A percentile compares a stretch with the other conserved stretches of the same genome.
Conservation (phyloP, 2,329 filamentous ascomycete genomes). For the Didymella keratinophila region DNA sequence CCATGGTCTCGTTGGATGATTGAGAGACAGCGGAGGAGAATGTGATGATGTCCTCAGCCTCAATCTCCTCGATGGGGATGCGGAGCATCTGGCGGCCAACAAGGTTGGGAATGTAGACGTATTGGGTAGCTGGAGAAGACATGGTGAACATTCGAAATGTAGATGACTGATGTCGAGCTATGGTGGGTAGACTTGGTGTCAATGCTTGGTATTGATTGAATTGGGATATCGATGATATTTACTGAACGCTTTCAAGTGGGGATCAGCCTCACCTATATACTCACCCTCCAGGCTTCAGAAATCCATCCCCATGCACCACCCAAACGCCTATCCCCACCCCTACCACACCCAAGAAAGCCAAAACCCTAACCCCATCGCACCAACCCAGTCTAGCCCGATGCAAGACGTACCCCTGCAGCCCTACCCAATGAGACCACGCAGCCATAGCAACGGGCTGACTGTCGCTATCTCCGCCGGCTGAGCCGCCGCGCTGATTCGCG, state of each 20-base stretch:
- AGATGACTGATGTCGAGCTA: slow-evolving; percentile 10
- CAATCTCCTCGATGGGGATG: slow-evolving; percentile 40
- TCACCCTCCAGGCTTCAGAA: slow-evolving; percentile 10
- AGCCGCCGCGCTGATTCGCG: slow-evolving; percentile 31
- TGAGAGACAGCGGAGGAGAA: slow-evolving; percentile 24
- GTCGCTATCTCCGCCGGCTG: slow-evolving; percentile 19
- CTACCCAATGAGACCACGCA: slow-evolving; percentile 21
- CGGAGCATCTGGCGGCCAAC: slow-evolving; percentile 50
- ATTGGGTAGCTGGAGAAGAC: slow-evolving; percentile 43
- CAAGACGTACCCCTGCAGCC: slow-evolving; percentile 22
- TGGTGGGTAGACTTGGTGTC: slow-evolving; percentile 9
- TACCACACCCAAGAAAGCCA: slow-evolving; percentile 20
- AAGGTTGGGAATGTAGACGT: slow-evolving; percentile 51
- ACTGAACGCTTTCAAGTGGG: slow-evolving; percentile 13
- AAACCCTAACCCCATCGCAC: slow-evolving; percentile 32
- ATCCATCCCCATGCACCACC: slow-evolving; percentile 19
- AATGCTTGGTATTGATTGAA: slow-evolving; percentile 11
- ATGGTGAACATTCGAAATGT: slow-evolving; percentile 29
- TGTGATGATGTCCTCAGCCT: slow-evolving; percentile 28
- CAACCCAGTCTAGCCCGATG: slow-evolving; percentile 14
- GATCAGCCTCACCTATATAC: slow-evolving; percentile 22
- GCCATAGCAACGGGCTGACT: slow-evolving; percentile 2
- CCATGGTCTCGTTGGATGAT: slow-evolving; percentile 24
- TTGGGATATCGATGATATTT: slow-evolving; percentile 14
- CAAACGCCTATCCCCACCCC: slow-evolving; percentile 23